Percentiles rank a stretch among this genome's conserved stretches.
Conservation (phyloP, 345 rosid genomes). For the Excoecaria cochinchinensis region DNA sequence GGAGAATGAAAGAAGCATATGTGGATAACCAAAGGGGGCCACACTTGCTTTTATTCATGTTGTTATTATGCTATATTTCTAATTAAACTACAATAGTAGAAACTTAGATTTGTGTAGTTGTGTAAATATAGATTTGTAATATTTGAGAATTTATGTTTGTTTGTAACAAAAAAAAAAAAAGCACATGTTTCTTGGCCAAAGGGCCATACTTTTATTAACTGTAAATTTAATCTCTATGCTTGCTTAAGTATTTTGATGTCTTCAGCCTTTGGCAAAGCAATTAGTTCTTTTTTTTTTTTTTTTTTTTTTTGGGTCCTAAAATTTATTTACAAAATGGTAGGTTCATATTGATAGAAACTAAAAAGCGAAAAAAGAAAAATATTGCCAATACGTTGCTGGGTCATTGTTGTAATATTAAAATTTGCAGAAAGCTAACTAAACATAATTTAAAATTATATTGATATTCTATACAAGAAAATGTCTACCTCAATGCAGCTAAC, state of each 20-base stretch:
- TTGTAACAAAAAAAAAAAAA: not conserved
- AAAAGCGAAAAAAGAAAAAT: too few relatives aligned
- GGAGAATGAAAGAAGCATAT: not conserved
- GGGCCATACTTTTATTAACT: not conserved
- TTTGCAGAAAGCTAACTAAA: too few relatives aligned
- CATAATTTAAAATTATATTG: too few relatives aligned
- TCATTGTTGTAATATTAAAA: too few relatives aligned
- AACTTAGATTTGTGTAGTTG: slow-evolving; percentile 2
- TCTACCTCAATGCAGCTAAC: too few relatives aligned
- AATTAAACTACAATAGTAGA: not conserved
- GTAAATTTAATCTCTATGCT: too few relatives aligned
- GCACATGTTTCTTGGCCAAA: slow-evolving; percentile 11
- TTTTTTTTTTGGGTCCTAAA: not conserved
- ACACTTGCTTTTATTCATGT: slow-evolving; percentile 28
- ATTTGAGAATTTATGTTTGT: not conserved
- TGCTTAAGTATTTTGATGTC: not conserved
- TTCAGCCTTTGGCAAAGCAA: not conserved
- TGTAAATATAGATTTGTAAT: slow-evolving; percentile 14
- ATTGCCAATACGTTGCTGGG: too few relatives aligned
- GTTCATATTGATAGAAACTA: too few relatives aligned
- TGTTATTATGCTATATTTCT: not conserved
- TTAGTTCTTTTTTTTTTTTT: too few relatives aligned
- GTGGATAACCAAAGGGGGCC: slow-evolving; percentile 37
- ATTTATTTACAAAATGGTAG: too few relatives aligned
- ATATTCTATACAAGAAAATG: too few relatives aligned